These are phyloP conservation scores for Botryotinia globosa DNA, from an alignment of 2,329 filamentous ascomycete species.

Conservation along the genomic window DNA sequence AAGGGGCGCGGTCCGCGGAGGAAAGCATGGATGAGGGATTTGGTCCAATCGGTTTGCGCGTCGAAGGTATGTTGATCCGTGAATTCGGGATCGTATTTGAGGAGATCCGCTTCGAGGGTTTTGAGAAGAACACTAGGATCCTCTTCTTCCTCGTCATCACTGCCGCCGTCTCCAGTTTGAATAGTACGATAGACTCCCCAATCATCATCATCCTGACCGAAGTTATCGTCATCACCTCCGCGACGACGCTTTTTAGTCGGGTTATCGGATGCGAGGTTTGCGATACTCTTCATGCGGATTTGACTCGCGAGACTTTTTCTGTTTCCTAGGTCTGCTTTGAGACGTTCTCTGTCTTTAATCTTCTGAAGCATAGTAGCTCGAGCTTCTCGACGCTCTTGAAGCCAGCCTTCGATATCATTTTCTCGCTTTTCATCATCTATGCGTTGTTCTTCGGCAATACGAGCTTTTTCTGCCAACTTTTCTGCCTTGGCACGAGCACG, in stretches of 20 bases:
- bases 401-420: constrained; percentile 81
- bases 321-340: constrained; percentile 93
- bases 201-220: constrained; percentile 95
- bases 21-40: constrained; percentile 86
- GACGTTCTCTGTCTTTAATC: constrained; percentile 89
- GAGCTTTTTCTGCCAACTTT: constrained; percentile 87
- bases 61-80: constrained; percentile 89
- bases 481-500: constrained; percentile 91
- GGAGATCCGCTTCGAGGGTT: constrained; percentile 76
- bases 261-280: constrained; percentile 88
- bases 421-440: constrained; percentile 80
- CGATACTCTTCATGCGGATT: constrained; percentile 97
- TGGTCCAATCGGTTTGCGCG: constrained; percentile 93
- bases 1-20: constrained; percentile 83
- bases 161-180: constrained; percentile 75
- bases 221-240: constrained; percentile 90
- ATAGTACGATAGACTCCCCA: constrained; percentile 97
- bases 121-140: constrained; percentile 74
- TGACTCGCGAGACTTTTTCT: constrained; percentile 94
- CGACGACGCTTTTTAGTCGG: constrained; percentile 80
- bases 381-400: constrained; percentile 74
- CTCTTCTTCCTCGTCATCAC: constrained; percentile 91
- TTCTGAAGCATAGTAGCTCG: constrained; percentile 69
- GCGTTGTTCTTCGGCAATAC: constrained; percentile 77
- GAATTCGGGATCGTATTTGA: constrained; percentile 83